Conservation (phyloP, 257 asterid species). For the Knoxia roxburghii region DNA sequence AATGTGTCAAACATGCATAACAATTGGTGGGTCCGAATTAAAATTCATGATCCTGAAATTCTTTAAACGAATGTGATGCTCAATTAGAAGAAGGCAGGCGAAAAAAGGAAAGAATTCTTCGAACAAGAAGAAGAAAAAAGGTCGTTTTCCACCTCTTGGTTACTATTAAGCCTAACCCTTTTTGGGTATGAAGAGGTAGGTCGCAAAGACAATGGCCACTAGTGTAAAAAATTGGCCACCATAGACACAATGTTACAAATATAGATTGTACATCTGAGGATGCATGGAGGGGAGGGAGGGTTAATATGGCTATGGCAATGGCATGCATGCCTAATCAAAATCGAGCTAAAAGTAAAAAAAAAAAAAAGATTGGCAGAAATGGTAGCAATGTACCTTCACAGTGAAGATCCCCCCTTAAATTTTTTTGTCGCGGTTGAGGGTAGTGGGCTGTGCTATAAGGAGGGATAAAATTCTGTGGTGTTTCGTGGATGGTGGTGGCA, state of each 20-base stretch:
- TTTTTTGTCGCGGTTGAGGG: conserved; percentile 5
- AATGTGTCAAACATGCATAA: conserved; percentile 11
- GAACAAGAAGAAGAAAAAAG: conserved; percentile 11
- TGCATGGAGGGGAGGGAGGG: neutral
- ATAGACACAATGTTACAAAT: conserved; percentile 22
- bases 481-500: conserved; percentile 11
- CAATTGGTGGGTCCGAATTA: conserved; percentile 32
- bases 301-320: conserved; percentile 16
- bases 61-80: neutral
- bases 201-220: conserved; percentile 23
- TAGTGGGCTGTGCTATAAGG: conserved; percentile 12
- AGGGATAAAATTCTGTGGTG: conserved; percentile 15
- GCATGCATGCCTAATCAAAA: conserved; percentile 20
- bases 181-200: conserved; percentile 19
- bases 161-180: conserved; percentile 7
- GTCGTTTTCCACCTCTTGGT: conserved; percentile 15
- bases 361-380: conserved; percentile 9
- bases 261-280: neutral
- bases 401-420: conserved; percentile 21
- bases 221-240: neutral
- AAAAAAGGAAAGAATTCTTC: neutral
- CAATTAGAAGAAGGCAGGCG: neutral
- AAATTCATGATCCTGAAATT: conserved; percentile 12
- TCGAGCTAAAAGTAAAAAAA: neutral
- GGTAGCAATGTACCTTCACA: conserved; percentile 27